Percentiles rank a stretch among this genome's conserved stretches.
Evolutionary conservation across 768 basidiomycete genomes (phyloP).

Genomic region (Flagelloscypha sp.): DNA sequence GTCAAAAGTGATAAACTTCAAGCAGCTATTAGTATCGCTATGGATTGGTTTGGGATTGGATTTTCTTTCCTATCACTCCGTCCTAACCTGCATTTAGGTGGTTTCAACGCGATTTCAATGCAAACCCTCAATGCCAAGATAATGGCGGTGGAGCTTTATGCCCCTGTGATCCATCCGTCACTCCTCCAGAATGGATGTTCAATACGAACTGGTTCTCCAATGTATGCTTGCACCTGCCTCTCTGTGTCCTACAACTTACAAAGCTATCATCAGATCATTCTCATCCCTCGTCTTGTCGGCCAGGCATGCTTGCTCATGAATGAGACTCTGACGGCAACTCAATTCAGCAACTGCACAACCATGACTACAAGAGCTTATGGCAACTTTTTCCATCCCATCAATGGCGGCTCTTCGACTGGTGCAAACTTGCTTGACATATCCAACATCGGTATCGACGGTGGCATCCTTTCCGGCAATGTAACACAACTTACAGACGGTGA

Average conservation of each 20-base stretch:
- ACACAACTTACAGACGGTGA: conserved; percentile 40
- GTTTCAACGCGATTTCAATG: conserved; percentile 18
- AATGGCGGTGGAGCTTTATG: conserved; percentile 19
- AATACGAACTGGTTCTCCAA: conserved; percentile 64
- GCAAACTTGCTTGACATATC: conserved; percentile 63
- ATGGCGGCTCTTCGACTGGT: conserved; percentile 45
- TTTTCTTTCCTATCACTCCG: too few relatives aligned
- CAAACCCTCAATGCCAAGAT: neutral
- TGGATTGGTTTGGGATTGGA: too few relatives aligned
- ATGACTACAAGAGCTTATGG: conserved; percentile 47
- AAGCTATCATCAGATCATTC: conserved; percentile 44
- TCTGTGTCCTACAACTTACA: too few relatives aligned
- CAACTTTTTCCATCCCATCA: conserved; percentile 33
- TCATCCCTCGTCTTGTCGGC: conserved; percentile 48
- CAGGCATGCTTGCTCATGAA: conserved; percentile 50
- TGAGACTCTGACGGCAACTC: conserved; percentile 31
- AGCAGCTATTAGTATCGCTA: conserved; percentile 36
- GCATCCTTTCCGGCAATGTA: conserved; percentile 30
- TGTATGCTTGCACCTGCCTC: conserved; percentile 20
- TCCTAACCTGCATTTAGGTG: too few relatives aligned
- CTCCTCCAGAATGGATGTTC: too few relatives aligned
- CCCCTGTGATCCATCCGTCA: conserved; percentile 28
- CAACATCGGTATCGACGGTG: conserved; percentile 50
- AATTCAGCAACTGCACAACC: conserved; percentile 36
- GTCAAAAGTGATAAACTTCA: conserved; percentile 32